These are phyloP conservation scores for Poa pratensis DNA, from an alignment of 176 grass and related monocot species.

Conservation along the genomic window DNA sequence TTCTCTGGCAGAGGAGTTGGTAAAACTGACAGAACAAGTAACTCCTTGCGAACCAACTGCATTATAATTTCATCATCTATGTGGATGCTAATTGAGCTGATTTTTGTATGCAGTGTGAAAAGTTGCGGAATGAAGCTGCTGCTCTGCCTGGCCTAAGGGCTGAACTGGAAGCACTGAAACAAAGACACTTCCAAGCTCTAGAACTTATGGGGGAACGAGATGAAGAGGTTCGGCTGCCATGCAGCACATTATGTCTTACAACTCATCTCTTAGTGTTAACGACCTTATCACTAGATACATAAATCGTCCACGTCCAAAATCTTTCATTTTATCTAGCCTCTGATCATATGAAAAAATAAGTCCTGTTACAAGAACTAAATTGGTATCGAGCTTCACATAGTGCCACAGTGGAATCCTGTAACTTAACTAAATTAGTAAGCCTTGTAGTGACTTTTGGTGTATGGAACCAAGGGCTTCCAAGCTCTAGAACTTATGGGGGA, in stretches of 20 bases:
- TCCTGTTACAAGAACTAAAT: not conserved
- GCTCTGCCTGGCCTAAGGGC: conserved; percentile 86
- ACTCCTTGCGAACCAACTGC: conserved; percentile 12
- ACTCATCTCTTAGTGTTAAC: not conserved
- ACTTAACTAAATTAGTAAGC: not conserved
- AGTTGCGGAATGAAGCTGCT: conserved; percentile 70
- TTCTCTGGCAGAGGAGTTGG: conserved; percentile 95
- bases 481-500: conserved; percentile 99
- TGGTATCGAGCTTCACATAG: not conserved
- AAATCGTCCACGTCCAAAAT: not conserved
- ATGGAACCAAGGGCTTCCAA: conserved; percentile 26
- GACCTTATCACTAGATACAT: not conserved
- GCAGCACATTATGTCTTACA: not conserved
- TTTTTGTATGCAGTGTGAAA: conserved; percentile 82
- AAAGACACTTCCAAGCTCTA: conserved; percentile 86
- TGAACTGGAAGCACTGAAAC: conserved; percentile 91
- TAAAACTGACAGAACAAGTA: conserved; percentile 99
- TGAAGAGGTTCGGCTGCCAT: conserved; percentile 77
- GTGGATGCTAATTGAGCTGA: conserved; percentile 33
- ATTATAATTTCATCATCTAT: conserved; percentile 22
- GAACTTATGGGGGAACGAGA: conserved; percentile 99
- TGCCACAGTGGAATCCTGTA: not conserved
- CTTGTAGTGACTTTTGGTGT: not conserved
- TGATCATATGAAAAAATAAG: not conserved
- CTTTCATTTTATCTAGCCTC: conserved; percentile 8